These are phyloP conservation scores for Suhomyces guaymorum DNA, from an alignment of 1,139 yeast genomes.

Conservation along the genomic window DNA sequence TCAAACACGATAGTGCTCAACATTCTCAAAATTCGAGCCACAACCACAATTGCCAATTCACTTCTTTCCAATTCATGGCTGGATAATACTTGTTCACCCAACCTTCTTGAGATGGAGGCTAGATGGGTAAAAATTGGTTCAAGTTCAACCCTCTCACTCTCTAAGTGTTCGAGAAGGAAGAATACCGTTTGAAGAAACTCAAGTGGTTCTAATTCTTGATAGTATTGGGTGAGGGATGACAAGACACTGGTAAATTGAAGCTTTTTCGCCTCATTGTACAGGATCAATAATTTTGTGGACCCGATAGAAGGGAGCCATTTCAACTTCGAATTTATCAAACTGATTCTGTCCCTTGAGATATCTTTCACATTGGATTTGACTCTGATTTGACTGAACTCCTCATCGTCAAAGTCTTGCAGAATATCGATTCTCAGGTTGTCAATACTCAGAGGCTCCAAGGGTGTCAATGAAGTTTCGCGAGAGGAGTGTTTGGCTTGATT, in stretches of 20 bases:
- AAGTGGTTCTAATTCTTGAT: constrained; percentile 6
- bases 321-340: too few relatives aligned
- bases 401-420: too few relatives aligned
- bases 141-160: not conserved
- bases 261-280: not conserved
- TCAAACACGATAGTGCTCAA: constrained; percentile 17
- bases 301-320: constrained; percentile 7
- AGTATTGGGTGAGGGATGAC: constrained; percentile 6
- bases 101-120: too few relatives aligned
- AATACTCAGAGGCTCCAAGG: too few relatives aligned
- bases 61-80: constrained; percentile 33
- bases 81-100: constrained; percentile 35
- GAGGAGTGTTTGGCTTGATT: too few relatives aligned
- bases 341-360: too few relatives aligned
- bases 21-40: constrained; percentile 26
- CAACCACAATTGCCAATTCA: constrained; percentile 32
- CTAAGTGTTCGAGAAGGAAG: constrained; percentile 5
- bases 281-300: constrained; percentile 8
- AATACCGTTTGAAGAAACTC: constrained; percentile 8
- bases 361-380: too few relatives aligned
- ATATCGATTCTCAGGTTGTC: too few relatives aligned
- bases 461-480: too few relatives aligned
- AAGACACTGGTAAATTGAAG: constrained; percentile 5
- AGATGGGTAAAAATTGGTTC: too few relatives aligned
- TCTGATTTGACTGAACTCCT: too few relatives aligned